These are phyloP conservation scores for Cercospora janseana DNA, from an alignment of 2,329 filamentous ascomycete species.

Conservation along the genomic window DNA sequence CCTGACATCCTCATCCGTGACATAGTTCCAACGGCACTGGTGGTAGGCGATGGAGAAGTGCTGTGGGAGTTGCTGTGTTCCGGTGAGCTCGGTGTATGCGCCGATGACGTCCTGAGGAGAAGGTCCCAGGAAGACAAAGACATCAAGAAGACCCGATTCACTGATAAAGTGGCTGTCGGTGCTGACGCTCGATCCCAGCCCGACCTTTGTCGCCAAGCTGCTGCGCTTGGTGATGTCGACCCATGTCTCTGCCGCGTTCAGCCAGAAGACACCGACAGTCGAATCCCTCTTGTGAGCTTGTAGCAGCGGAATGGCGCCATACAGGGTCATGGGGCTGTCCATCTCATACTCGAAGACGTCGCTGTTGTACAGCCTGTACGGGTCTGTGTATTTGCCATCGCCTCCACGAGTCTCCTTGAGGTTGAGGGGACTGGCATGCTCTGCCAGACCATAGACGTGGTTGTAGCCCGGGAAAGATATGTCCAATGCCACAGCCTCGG, in stretches of 20 bases:
- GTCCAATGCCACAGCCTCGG: conserved; percentile 86
- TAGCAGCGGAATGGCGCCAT: conserved; percentile 97
- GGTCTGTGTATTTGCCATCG: conserved; percentile 78
- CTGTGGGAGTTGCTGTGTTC: conserved; percentile 85
- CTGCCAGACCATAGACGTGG: conserved; percentile 90
- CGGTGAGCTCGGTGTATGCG: conserved; percentile 84
- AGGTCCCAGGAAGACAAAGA: conserved; percentile 92
- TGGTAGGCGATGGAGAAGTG: conserved; percentile 92
- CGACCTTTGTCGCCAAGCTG: conserved; percentile 69
- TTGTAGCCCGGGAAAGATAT: conserved; percentile 89
- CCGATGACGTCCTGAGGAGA: conserved; percentile 78
- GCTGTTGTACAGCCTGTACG: conserved; percentile 91
- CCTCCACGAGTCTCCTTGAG: conserved; percentile 88
- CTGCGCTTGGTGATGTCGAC: conserved; percentile 86
- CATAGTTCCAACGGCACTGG: conserved; percentile 98
- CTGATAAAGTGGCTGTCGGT: conserved; percentile 97
- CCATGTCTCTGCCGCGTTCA: conserved; percentile 97
- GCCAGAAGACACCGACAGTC: conserved; percentile 93
- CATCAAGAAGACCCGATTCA: conserved; percentile 81
- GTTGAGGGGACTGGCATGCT: conserved; percentile 84
- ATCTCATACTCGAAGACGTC: conserved; percentile 98
- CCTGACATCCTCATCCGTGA: conserved; percentile 93
- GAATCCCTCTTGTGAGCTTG: conserved; percentile 93
- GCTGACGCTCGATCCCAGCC: conserved; percentile 67
- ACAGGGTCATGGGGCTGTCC: conserved; percentile 96